Percentiles rank a stretch among this genome's conserved stretches.
Evolutionary conservation across 73 alveolate species (phyloP).

Genomic region (Paramecium sonneborni): DNA sequence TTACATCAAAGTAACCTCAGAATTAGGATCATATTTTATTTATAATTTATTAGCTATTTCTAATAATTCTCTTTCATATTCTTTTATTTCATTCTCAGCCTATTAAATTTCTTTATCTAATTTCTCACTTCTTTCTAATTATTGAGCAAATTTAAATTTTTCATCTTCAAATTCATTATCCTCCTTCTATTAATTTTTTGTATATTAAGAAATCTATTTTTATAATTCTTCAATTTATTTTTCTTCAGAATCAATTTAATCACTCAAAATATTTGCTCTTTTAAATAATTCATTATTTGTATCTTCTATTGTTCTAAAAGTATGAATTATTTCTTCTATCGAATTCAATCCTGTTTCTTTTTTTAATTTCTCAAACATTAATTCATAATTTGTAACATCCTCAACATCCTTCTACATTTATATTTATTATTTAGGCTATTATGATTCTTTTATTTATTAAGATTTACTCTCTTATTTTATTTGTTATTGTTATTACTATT

Average conservation of each 20-base stretch:
- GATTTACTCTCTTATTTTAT: not conserved
- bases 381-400: constrained; percentile 18
- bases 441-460: not conserved
- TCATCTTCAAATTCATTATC: constrained; percentile 42
- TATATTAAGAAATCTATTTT: not conserved
- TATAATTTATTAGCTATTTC: constrained; percentile 37
- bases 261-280: constrained; percentile 41
- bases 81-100: constrained; percentile 20
- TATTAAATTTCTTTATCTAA: constrained; percentile 14
- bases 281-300: constrained; percentile 10
- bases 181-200: not conserved
- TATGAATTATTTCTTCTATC: constrained; percentile 17
- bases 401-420: constrained; percentile 47
- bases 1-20: constrained; percentile 34
- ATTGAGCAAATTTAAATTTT: constrained; percentile 21
- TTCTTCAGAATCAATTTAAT: constrained; percentile 4
- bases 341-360: constrained; percentile 45
- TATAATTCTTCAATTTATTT: not conserved
- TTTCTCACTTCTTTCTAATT: constrained; percentile 40
- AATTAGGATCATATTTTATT: not conserved
- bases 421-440: not conserved
- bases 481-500: not conserved
- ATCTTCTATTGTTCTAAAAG: constrained; percentile 32
- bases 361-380: constrained; percentile 34
- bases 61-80: not conserved